Conservation (phyloP, 768 basidiomycete genomes). For the Amanita pseudoporphyria region DNA sequence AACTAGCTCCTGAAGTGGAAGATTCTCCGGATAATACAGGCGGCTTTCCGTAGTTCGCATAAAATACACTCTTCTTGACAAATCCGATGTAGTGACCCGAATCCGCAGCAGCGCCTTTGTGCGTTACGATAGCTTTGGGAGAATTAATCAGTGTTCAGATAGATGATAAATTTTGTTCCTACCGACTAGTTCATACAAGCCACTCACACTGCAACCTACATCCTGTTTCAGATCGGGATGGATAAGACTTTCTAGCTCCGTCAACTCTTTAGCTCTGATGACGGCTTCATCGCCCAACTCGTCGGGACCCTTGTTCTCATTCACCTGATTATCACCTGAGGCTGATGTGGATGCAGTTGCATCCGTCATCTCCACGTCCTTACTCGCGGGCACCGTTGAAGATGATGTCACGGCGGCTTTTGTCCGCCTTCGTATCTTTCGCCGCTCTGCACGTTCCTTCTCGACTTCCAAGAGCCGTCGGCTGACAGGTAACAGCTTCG, state of each 20-base stretch:
- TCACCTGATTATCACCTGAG: slow-evolving; percentile 14
- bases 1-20: slow-evolving; percentile 13
- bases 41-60: slow-evolving; percentile 24
- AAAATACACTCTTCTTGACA: slow-evolving; percentile 70
- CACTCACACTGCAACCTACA: slow-evolving; percentile 65
- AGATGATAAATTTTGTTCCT: slow-evolving; percentile 21
- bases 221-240: slow-evolving; percentile 55
- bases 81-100: slow-evolving; percentile 95
- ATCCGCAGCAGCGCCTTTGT: slow-evolving; percentile 94
- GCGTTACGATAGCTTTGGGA: slow-evolving; percentile 79
- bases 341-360: slow-evolving; percentile 14
- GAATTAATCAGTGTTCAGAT: slow-evolving; percentile 4
- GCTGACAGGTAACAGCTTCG: slow-evolving; percentile 61
- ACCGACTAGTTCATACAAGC: slow-evolving; percentile 90
- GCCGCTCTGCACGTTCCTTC: slow-evolving; percentile 74
- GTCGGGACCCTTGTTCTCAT: slow-evolving; percentile 23
- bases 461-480: slow-evolving; percentile 70
- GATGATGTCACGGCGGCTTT: slow-evolving; percentile 31
- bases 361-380: slow-evolving; percentile 14
- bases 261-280: slow-evolving; percentile 54
- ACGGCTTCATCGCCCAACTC: slow-evolving; percentile 59
- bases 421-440: slow-evolving; percentile 71
- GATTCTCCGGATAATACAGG: slow-evolving; percentile 12
- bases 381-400: slow-evolving; percentile 15
- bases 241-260: slow-evolving; percentile 55